Base-by-base conservation (phyloP, 2,329 filamentous ascomycete genomes). In the Epichloe typhina region DNA sequence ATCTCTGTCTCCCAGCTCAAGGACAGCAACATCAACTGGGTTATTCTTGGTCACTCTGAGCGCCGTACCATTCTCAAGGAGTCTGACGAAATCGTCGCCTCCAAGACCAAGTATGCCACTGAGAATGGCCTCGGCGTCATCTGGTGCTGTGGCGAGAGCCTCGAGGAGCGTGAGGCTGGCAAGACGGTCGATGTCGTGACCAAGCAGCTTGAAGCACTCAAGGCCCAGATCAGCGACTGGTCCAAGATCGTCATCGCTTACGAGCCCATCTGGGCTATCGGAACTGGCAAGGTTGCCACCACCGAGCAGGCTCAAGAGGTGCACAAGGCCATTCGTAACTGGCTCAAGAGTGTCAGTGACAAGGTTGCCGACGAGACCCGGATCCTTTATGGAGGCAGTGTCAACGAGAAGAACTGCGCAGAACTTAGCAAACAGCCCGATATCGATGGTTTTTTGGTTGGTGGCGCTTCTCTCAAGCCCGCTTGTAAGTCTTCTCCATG, bases 371-470 rank as follows among this genome's bases (percentile, higher is more conserved):
- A 95, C 57, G 82, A 85, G 73, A 95, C 90, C 55, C 82, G 93
- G 62, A 88, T 98, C 68, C 84, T 98, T 66, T 98, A 98, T 72
- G 93, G 93, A 59, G 93, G 93, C 66, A 93, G 86, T 63, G 93
- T 98, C 63, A 94, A 79, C 67, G 93, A 95, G 79, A 96, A 96
- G 86, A 98, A 98, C 82, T 94, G 88, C 79, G 80, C 77, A 65
- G 91, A 97, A 57, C 80, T 98, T 62, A 82, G 86, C 68, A 91
- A 89, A 77, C 82, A 97, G 80, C 69, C 80, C 57, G 93, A 98
- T 71, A 95, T 98, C 69, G 93, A 98, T 70, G 93, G 93, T 53
- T 97, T 97, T 83, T 80, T 97, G 60, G 91, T 97, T 59, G 91
- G 91, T 58, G 91, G 91, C 71, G 91, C 91, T 66, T 93, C 86